Conservation (phyloP, 1,139 yeast genomes). For the Candida neerlandica region DNA sequence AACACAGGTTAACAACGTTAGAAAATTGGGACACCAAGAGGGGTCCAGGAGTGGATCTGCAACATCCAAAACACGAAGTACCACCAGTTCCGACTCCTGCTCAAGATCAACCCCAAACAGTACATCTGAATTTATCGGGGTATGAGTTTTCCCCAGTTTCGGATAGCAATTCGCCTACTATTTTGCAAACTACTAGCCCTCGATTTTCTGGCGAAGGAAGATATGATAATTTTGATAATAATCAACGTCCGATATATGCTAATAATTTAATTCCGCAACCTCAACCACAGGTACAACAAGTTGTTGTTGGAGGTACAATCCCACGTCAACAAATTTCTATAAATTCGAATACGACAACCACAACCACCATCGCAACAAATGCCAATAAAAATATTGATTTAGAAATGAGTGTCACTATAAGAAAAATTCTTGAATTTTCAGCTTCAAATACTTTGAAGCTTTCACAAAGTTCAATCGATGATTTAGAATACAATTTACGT, state of each 20-base stretch:
- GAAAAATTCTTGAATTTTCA: slow-evolving; percentile 25
- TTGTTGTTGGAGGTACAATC: not conserved
- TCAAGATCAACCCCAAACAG: not conserved
- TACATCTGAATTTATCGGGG: not conserved
- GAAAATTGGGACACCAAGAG: slow-evolving; percentile 8
- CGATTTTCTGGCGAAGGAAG: not conserved
- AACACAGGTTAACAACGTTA: slow-evolving; percentile 7
- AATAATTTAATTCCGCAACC: not conserved
- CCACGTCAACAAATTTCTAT: not conserved
- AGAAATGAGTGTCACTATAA: slow-evolving; percentile 25
- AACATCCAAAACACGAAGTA: not conserved
- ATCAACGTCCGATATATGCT: slow-evolving; percentile 1
- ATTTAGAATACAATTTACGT: slow-evolving; percentile 27
- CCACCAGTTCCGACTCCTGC: not conserved
- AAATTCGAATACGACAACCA: not conserved
- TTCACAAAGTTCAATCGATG: slow-evolving; percentile 29
- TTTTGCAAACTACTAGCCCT: not conserved
- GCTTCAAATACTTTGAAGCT: slow-evolving; percentile 24
- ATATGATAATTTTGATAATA: slow-evolving; percentile 1
- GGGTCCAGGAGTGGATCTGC: not conserved
- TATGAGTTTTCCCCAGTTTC: slow-evolving; percentile 3
- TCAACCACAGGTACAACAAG: slow-evolving; percentile 3
- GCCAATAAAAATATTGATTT: slow-evolving; percentile 13
- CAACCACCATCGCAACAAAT: not conserved
- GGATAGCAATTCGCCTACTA: not conserved